Evolutionary conservation across 2,329 filamentous ascomycete species (phyloP).

Genomic region (Trichoderma cornu-damae): DNA sequence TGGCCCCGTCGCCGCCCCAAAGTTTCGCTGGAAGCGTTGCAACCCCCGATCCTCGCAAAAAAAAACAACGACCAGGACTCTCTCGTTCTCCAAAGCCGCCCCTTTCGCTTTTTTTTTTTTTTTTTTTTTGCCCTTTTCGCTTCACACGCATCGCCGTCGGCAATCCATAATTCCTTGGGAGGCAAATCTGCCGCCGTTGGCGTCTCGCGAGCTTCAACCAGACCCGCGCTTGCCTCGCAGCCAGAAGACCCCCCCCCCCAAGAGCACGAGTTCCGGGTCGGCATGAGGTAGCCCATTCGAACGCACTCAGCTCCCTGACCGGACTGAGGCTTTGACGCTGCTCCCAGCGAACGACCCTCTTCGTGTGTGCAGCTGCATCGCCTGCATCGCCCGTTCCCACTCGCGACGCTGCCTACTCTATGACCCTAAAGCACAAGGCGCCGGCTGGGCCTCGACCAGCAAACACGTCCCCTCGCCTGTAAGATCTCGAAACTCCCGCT

Average conservation of each 20-base stretch:
- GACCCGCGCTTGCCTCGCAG: slow-evolving; percentile 17
- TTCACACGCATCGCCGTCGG: slow-evolving; percentile 17
- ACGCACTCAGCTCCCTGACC: slow-evolving; percentile 55
- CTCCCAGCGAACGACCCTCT: slow-evolving; percentile 20
- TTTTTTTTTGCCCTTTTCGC: slow-evolving; percentile 10
- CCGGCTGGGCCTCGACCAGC: slow-evolving; percentile 56
- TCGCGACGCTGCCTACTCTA: slow-evolving; percentile 26
- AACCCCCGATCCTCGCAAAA: slow-evolving; percentile 19
- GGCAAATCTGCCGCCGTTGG: slow-evolving; percentile 17
- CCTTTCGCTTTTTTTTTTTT: slow-evolving; percentile 19
- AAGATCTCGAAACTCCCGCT: slow-evolving; percentile 28
- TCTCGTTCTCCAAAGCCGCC: slow-evolving; percentile 9
- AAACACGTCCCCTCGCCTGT: slow-evolving; percentile 53
- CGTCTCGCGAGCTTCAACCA: slow-evolving; percentile 18
- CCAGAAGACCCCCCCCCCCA: neutral
- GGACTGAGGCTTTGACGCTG: slow-evolving; percentile 46
- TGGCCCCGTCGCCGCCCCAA: slow-evolving; percentile 11
- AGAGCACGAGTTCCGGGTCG: slow-evolving; percentile 29
- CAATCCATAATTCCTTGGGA: slow-evolving; percentile 13
- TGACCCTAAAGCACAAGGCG: slow-evolving; percentile 45
- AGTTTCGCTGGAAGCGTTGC: slow-evolving; percentile 14
- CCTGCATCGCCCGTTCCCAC: slow-evolving; percentile 26
- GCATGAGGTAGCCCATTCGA: slow-evolving; percentile 55
- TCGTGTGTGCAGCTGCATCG: slow-evolving; percentile 14
- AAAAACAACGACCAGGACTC: slow-evolving; percentile 15